Percentiles rank a stretch among this genome's conserved stretches.
Conservation (phyloP, 2,329 filamentous ascomycete species). For the Cercospora canescens region DNA sequence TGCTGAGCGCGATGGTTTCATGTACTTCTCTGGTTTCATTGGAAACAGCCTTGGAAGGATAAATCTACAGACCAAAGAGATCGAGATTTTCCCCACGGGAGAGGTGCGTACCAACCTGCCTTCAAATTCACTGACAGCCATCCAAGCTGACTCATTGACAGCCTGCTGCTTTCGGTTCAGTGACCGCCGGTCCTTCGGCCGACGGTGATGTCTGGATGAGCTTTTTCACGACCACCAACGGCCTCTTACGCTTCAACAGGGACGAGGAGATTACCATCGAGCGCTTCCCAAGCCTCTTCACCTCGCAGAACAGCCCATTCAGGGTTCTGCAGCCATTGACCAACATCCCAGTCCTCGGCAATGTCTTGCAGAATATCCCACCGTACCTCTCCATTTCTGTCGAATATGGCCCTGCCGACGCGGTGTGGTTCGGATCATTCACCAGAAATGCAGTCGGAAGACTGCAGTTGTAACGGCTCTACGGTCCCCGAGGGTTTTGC, state of each 20-base stretch:
- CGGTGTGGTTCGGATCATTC: slow-evolving; percentile 13
- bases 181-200: slow-evolving; percentile 20
- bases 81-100: slow-evolving; percentile 23
- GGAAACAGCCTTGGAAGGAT: slow-evolving; percentile 27
- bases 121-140: neutral
- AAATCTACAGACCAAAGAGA: slow-evolving; percentile 21
- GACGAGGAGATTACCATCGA: slow-evolving; percentile 15
- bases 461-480: neutral
- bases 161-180: slow-evolving; percentile 14
- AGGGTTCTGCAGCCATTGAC: neutral
- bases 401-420: slow-evolving; percentile 17
- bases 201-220: slow-evolving; percentile 25
- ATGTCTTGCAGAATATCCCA: slow-evolving; percentile 10
- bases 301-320: neutral
- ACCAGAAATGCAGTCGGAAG: slow-evolving; percentile 9
- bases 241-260: slow-evolving; percentile 7
- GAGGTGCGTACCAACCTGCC: neutral
- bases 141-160: slow-evolving; percentile 3
- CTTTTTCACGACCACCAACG: slow-evolving; percentile 21
- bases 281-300: slow-evolving; percentile 14
- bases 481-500: neutral
- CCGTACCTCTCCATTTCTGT: slow-evolving; percentile 22
- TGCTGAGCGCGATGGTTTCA: slow-evolving; percentile 23
- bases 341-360: neutral
- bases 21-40: slow-evolving; percentile 26